These are phyloP conservation scores for Arthrocladium fulminans DNA, from an alignment of 2,329 filamentous ascomycete species.

Conservation along the genomic window DNA sequence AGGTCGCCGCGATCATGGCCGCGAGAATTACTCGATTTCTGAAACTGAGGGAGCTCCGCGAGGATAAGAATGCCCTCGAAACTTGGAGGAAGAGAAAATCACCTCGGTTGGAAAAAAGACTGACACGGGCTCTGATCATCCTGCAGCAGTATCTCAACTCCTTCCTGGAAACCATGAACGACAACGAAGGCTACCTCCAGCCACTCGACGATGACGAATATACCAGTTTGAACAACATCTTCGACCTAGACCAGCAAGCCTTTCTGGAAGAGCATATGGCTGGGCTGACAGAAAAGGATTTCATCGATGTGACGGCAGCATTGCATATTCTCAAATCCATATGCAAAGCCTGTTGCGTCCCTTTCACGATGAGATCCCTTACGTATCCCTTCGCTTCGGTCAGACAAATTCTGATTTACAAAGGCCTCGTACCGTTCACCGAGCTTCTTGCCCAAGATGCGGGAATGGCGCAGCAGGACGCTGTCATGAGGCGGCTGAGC, in stretches of 20 bases:
- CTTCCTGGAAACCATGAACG: background rate
- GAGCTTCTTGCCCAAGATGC: background rate
- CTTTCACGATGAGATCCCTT: slow-evolving; percentile 1
- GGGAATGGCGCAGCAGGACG: background rate
- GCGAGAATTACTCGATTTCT: background rate
- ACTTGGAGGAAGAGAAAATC: slow-evolving; percentile 2
- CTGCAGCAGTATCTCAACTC: slow-evolving; percentile 4
- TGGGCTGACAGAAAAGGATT: slow-evolving; percentile 3
- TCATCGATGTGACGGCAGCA: slow-evolving; percentile 8
- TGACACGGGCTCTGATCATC: background rate
- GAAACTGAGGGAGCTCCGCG: background rate
- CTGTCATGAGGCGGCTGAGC: background rate
- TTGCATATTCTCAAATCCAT: slow-evolving; percentile 4
- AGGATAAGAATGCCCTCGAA: slow-evolving; percentile 1
- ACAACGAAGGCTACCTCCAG: slow-evolving; percentile 1
- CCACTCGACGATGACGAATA: slow-evolving; percentile 5
- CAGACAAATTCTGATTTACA: slow-evolving; percentile 8
- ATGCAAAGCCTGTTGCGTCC: slow-evolving; percentile 6
- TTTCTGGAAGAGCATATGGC: slow-evolving; percentile 2
- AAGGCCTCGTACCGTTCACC: slow-evolving; percentile 8
- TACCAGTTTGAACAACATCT: slow-evolving; percentile 6
- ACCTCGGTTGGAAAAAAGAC: background rate
- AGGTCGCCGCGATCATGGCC: slow-evolving; percentile 1
- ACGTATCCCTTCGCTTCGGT: slow-evolving; percentile 10
- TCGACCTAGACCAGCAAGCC: slow-evolving; percentile 5